Evolutionary conservation across 805 yeast genomes (phyloP).

Genomic region (Wickerhamomyces sydowiorum): DNA sequence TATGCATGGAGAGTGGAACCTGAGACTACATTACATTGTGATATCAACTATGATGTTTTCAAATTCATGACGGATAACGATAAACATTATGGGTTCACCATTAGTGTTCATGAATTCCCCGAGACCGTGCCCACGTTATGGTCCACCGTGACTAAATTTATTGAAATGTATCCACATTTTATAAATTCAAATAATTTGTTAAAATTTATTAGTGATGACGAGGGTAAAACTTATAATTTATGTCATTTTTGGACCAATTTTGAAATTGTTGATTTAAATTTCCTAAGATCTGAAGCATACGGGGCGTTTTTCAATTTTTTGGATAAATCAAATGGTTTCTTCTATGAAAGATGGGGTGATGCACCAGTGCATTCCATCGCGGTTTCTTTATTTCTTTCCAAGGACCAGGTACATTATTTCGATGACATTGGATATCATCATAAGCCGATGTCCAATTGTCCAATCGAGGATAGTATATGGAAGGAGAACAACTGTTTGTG

Average conservation of each 20-base stretch:
- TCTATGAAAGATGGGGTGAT: constrained; percentile 81
- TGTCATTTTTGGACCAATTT: constrained; percentile 67
- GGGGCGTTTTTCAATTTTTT: constrained; percentile 37
- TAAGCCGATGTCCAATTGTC: constrained; percentile 55
- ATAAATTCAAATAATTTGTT: constrained; percentile 51
- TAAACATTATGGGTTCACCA: constrained; percentile 44
- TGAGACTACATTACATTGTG: constrained; percentile 48
- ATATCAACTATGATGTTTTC: constrained; percentile 52
- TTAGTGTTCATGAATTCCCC: constrained; percentile 46
- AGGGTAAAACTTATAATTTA: constrained; percentile 38
- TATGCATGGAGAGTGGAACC: constrained; percentile 63
- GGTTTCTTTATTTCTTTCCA: constrained; percentile 66
- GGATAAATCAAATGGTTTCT: constrained; percentile 46
- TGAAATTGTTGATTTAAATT: constrained; percentile 48
- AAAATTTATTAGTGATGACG: constrained; percentile 42
- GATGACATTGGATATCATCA: constrained; percentile 82
- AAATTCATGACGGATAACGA: constrained; percentile 33
- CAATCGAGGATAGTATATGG: constrained; percentile 42
- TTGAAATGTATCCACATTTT: constrained; percentile 36
- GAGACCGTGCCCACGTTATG: constrained; percentile 49
- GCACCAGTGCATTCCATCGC: constrained; percentile 90
- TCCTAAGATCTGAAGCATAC: constrained; percentile 43
- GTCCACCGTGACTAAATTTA: constrained; percentile 41
- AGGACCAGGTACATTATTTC: constrained; percentile 68
- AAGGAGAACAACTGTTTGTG: constrained; percentile 45